Evolutionary conservation across 305 asterid species (phyloP), one percentile per base, ranked within the genome.

Genomic region (Fraxinus angustifolia): DNA sequence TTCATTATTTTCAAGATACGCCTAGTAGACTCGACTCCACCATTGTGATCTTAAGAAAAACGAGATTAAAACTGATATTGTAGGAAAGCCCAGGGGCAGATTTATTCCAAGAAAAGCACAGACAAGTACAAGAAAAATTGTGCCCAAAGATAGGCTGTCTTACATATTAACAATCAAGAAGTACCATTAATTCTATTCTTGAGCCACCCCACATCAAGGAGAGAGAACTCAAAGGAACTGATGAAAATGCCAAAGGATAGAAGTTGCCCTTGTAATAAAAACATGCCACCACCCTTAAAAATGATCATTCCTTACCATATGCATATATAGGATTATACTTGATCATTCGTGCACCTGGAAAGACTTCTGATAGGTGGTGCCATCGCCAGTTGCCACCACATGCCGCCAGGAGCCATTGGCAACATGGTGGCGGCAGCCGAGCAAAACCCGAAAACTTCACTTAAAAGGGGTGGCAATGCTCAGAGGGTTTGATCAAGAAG

Each of bases 211-310:
- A 45, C 79, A 83, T 30, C 56, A 45, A 42, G 36, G 4, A 34
- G 73, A 80, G 80, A 17, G 33, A 42, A 30, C 70, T 73, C 79
- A 21, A 71, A 80, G 78, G 78, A 65, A 73, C 67, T 36, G 77
- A 77, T 34, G 78, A 81, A 91, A 85, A 89, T 93, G 98, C 92
- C 94, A 89, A 91, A 91, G 94, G 91, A 91, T 89, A 78, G 87
- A 91, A 89, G 93, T 89, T 91, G 94, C 93, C 94, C 94, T 90
- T 80, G 30, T 36, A 17, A 74, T 77, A 70, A 48, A 73, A 6
- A 68, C 76, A 77, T 28, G 78, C 85, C 83, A 16, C 82, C 89
- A 78, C 83, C 77, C 74, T 48, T 45, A 76, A 38, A 38, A 10
- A 11, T 28, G 21, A 28, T 34, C 73, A 12, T 28, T 31, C 75